Conservation (phyloP, 78 protist genomes). For the Dictyostelium purpureum region DNA sequence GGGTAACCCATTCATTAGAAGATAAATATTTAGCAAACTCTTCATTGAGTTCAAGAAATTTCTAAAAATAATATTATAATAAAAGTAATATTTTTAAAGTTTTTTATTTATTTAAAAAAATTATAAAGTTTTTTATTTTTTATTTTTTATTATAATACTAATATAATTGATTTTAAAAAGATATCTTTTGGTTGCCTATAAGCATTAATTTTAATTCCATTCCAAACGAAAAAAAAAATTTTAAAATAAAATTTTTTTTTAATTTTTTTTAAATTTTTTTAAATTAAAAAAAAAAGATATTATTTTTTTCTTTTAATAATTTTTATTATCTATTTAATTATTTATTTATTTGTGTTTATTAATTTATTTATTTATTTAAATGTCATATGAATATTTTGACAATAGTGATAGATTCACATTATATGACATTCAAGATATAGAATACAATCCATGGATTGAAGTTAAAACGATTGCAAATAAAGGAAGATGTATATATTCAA, state of each 20-base stretch:
- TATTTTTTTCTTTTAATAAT: too few species aligned
- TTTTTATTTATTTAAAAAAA: not conserved
- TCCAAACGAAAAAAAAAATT: too few species aligned
- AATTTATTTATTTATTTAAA: too few species aligned
- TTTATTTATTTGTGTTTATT: too few species aligned
- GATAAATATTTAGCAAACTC: constrained; percentile 17
- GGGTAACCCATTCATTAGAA: constrained; percentile 65
- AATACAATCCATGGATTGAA: constrained; percentile 19
- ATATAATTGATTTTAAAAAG: not conserved
- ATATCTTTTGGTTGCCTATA: too few species aligned
- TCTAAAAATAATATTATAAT: not conserved
- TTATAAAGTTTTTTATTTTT: not conserved
- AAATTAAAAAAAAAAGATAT: too few species aligned
- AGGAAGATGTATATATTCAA: constrained; percentile 49
- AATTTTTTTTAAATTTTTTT: too few species aligned
- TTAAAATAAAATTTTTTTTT: too few species aligned
- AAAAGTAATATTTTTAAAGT: too few species aligned
- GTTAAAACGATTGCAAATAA: not conserved
- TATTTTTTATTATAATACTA: not conserved
- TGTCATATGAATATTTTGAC: not conserved
- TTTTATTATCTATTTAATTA: too few species aligned
- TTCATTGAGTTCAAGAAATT: not conserved
- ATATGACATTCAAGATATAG: not conserved
- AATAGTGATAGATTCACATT: not conserved
- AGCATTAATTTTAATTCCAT: too few species aligned